Evolutionary conservation across 2,329 filamentous ascomycete species (phyloP), one percentile per base, ranked within the genome.

Genomic region (Xylariaceae sp.): DNA sequence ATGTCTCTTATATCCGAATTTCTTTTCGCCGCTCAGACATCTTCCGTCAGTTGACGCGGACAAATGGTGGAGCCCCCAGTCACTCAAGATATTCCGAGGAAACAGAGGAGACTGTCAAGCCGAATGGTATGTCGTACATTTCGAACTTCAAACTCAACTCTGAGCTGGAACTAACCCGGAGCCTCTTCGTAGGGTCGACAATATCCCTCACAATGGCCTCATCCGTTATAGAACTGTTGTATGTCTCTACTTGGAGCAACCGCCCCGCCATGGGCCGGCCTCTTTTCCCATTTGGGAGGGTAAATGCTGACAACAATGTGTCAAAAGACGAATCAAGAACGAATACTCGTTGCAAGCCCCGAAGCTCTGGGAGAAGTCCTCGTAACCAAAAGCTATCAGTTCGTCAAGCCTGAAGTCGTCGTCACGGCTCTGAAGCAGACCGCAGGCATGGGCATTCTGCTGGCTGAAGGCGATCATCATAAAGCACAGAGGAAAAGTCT

Each of bases 21-120:
- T 53, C n/a, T 40, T 53, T 12, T 53, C 50, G 7, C 50, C 50
- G 22, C 37, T 53, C 19, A 53, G 50, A 12, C 48, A 51, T 12
- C 16, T 53, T 22, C 50, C 50, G 8, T 51, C 50, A 1, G 50
- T 53, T 2, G 50, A 53, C n/a, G 45, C 34, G n/a, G 21, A 41
- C 10, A 17, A 40, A 7, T 53, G 50, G 50, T 53, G 50, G 50
- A 53, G 48, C 37, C 43, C 40, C 35, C 20, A 48, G 48, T 17
- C 22, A 45, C 21, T 48, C 48, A 23, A 21, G 51, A 17, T 16
- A 38, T 12, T 6, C 16, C 10, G 50, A 53, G n/a, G n/a, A 32
- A 23, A 48, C 6, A 44, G 38, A 20, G 50, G 50, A 11, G 12
- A 46, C 22, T 43, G 48, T 6, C 45, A 53, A 20, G 39, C 40